These are phyloP conservation scores for Coprinopsis marcescibilis DNA, from an alignment of 768 basidiomycete genomes.

Conservation along the genomic window DNA sequence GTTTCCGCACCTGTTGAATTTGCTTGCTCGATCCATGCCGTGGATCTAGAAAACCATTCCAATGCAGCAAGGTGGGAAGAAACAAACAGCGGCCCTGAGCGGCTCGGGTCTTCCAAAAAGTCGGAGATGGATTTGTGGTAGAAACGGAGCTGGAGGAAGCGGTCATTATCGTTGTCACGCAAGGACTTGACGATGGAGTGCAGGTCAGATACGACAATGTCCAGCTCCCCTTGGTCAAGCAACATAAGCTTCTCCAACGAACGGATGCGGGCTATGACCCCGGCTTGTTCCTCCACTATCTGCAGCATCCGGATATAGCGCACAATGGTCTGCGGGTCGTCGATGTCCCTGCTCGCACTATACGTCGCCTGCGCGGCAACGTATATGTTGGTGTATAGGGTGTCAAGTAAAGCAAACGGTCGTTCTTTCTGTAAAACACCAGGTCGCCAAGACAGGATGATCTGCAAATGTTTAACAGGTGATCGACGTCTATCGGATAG, in stretches of 20 bases:
- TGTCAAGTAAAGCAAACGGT: background rate
- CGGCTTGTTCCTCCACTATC: background rate
- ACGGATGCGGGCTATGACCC: too few relatives aligned
- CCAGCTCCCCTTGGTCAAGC: background rate
- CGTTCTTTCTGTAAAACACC: background rate
- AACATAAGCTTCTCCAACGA: background rate
- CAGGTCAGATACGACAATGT: background rate
- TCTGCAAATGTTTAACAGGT: background rate
- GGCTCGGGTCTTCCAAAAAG: background rate
- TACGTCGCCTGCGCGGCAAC: background rate
- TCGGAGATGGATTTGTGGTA: background rate
- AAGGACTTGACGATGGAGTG: background rate
- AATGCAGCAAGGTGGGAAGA: too few relatives aligned
- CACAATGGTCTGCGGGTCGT: background rate
- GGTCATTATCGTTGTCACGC: background rate
- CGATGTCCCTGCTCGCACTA: background rate
- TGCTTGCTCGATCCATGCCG: too few relatives aligned
- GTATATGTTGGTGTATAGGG: background rate
- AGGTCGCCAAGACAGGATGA: background rate
- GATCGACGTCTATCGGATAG: conserved; percentile 4
- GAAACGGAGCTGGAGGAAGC: background rate
- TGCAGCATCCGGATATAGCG: background rate
- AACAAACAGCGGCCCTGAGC: background rate
- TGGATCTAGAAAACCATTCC: too few relatives aligned
- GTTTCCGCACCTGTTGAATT: too few relatives aligned